Percentiles rank a stretch among this genome's conserved stretches.
These are phyloP conservation scores for Amorphotheca resinae DNA, from an alignment of 495 filamentous ascomycete genomes.

Conservation along the genomic window DNA sequence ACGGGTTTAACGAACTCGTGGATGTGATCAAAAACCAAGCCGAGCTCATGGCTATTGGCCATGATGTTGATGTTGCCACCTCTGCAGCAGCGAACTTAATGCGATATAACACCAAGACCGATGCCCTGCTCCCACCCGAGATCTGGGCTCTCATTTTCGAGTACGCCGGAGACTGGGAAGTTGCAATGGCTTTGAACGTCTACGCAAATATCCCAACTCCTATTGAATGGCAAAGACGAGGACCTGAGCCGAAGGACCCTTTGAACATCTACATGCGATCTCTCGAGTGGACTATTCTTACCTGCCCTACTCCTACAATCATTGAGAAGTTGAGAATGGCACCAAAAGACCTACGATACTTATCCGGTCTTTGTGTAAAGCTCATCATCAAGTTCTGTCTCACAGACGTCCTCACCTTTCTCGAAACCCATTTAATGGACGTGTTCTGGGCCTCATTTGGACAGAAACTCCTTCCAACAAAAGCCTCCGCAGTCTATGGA, in stretches of 20 bases:
- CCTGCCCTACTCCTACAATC: conserved; percentile 51
- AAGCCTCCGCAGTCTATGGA: conserved; percentile 77
- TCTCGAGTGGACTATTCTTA: conserved; percentile 73
- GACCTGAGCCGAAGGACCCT: conserved; percentile 31
- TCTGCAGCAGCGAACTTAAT: conserved; percentile 22
- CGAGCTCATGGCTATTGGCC: conserved; percentile 46
- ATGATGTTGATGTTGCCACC: conserved; percentile 41
- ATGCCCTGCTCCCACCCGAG: conserved; percentile 53
- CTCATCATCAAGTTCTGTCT: conserved; percentile 79
- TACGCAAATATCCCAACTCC: conserved; percentile 65
- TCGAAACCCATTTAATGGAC: conserved; percentile 64
- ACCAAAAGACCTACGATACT: conserved; percentile 52
- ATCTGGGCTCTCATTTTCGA: conserved; percentile 83
- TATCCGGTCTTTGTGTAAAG: conserved; percentile 72
- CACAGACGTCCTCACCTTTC: conserved; percentile 62
- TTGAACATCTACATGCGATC: conserved; percentile 42
- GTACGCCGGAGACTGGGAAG: conserved; percentile 77
- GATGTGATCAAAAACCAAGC: conserved; percentile 55
- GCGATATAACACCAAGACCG: conserved; percentile 15
- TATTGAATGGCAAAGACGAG: conserved; percentile 48
- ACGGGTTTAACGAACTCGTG: conserved; percentile 50
- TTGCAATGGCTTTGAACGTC: conserved; percentile 65
- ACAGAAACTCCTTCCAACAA: conserved; percentile 69
- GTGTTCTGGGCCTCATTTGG: conserved; percentile 75
- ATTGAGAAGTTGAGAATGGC: conserved; percentile 53